Evolutionary conservation across 2,329 filamentous ascomycete genomes (phyloP), one percentile per base, ranked within the genome.

Genomic region (Botryotinia narcissicola): DNA sequence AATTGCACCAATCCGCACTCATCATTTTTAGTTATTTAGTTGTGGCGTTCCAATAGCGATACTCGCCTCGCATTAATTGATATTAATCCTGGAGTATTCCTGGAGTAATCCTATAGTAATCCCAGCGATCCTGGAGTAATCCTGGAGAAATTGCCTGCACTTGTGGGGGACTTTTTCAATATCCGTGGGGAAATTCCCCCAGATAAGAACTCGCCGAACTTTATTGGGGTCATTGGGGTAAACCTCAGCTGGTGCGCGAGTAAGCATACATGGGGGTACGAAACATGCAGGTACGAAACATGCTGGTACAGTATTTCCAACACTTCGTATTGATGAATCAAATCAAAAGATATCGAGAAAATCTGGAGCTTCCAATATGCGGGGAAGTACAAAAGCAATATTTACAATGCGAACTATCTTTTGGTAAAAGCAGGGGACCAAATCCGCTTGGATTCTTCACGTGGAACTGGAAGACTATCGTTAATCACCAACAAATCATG

Each of bases 1-100:
- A 66, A 72, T 32, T 72, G 70, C 70, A 72, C 70, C 70, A 72
- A 72, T 72, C 46, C 20, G 10, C 14, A 32, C 25, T n/a, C 14
- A 29, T 25, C 10, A 44, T 66, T 44, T 35, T 42, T 6, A 22
- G n/a, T 4, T 22, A 16, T 22, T 12, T 40, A 40, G 35, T 40
- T 40, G 42, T 71, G 60, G 46, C 60, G 61, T 37, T 70, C 70
- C 60, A 64, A 51, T 66, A 29, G 25, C 25, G 22, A 67, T 37
- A 48, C 61, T 42, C 37, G 29, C n/a, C 44, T 29, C 44, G 9
- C 68, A 37, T 10, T 70, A 46, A 29, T 46, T 22, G 44, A n/a
- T 32, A 40, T 46, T n/a, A n/a, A 57, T 54, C 48, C 66, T 68
- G 25, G 64, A n/a, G 44, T 54, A 9, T 44, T 64, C 59, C 59